Percentiles rank a stretch among this genome's conserved stretches.
Evolutionary conservation across 176 grass and related monocot genomes (phyloP).

Genomic region (Themeda triandra): DNA sequence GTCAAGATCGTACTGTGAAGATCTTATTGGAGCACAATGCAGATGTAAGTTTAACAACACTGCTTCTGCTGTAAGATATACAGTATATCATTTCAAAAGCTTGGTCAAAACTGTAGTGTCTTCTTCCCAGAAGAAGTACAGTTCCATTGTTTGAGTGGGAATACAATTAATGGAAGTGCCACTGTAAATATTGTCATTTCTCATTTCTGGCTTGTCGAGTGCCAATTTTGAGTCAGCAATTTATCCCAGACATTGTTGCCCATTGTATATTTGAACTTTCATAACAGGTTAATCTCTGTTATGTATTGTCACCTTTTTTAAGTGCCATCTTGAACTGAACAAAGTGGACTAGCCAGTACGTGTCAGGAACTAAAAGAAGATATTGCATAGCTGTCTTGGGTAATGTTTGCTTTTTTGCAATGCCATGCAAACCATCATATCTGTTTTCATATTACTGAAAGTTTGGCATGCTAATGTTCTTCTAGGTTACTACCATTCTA

Average conservation of each 20-base stretch:
- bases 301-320: too few relatives aligned
- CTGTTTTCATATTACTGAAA: not conserved
- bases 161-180: not conserved
- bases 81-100: not conserved
- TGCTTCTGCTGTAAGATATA: not conserved
- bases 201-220: not conserved
- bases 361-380: not conserved
- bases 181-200: not conserved
- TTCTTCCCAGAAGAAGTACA: not conserved
- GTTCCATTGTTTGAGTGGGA: not conserved
- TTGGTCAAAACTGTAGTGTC: not conserved
- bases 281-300: too few relatives aligned
- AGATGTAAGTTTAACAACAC: slow-evolving; percentile 18
- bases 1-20: slow-evolving; percentile 14
- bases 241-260: too few relatives aligned
- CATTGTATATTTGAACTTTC: not conserved
- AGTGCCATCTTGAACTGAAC: not conserved
- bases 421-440: not conserved
- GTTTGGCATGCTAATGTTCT: not conserved
- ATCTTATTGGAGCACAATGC: slow-evolving; percentile 35
- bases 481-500: not conserved
- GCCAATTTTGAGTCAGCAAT: not conserved
- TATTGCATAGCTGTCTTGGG: not conserved
- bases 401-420: not conserved
- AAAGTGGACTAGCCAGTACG: not conserved